Conservation (phyloP, 1,284 basidiomycete genomes). For the Puccinia novopanici region DNA sequence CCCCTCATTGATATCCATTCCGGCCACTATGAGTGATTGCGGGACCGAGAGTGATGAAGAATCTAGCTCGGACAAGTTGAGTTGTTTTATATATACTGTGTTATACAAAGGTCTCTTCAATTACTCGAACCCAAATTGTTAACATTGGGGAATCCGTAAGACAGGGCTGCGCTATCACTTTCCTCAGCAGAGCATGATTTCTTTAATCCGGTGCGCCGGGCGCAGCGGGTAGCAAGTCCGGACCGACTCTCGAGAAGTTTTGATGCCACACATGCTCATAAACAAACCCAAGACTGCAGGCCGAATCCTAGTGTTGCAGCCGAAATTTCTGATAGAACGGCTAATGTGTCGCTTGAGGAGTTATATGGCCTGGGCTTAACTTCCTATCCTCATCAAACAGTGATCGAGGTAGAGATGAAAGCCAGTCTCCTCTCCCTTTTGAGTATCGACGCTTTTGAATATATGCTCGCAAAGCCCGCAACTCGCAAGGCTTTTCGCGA, state of each 20-base stretch:
- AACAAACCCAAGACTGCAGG: background rate
- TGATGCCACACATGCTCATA: background rate
- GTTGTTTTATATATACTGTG: background rate
- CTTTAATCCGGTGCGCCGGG: background rate
- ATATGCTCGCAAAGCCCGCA: slow-evolving; percentile 24
- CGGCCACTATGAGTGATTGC: slow-evolving; percentile 30
- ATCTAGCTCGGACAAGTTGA: slow-evolving; percentile 24
- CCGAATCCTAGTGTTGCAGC: background rate
- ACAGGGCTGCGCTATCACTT: background rate
- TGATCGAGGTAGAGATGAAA: slow-evolving; percentile 34
- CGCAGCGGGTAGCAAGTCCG: background rate
- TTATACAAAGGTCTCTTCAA: too few species aligned
- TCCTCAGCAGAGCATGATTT: background rate
- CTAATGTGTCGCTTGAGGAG: background rate
- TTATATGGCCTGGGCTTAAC: slow-evolving; percentile 27
- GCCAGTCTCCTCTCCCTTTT: slow-evolving; percentile 19
- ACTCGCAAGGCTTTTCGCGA: slow-evolving; percentile 28
- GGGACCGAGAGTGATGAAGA: slow-evolving; percentile 19
- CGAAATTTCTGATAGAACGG: background rate
- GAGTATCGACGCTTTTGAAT: slow-evolving; percentile 21
- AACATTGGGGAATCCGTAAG: background rate
- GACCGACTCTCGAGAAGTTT: slow-evolving; percentile 2
- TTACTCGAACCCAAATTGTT: too few species aligned
- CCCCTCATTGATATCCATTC: slow-evolving; percentile 18
- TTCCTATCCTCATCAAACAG: slow-evolving; percentile 37